phyloP scores from a whole-genome alignment of 805 yeast species.

The Ogataea philodendri region DNA sequence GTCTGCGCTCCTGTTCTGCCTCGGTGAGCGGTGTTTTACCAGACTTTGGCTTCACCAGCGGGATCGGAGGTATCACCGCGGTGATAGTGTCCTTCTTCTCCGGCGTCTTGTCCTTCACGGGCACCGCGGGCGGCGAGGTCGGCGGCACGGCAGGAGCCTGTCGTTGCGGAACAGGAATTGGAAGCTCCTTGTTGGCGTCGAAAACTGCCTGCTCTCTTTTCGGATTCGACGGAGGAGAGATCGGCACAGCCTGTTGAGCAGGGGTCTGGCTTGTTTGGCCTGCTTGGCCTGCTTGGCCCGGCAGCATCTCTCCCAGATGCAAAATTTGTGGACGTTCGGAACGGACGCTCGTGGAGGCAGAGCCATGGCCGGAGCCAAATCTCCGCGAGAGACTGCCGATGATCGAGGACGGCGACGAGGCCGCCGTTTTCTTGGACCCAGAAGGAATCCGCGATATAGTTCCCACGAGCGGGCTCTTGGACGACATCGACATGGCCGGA shows the following conservation, averaged over 20 bases:
- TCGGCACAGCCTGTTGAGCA: slow-evolving; percentile 1
- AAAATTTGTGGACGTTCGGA: slow-evolving; percentile 16
- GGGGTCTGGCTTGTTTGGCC: too few relatives aligned
- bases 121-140: neutral
- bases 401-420: slow-evolving; percentile 28
- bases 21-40: slow-evolving; percentile 44
- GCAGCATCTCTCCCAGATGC: slow-evolving; percentile 20
- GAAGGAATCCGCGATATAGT: slow-evolving; percentile 12
- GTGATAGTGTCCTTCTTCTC: neutral
- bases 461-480: slow-evolving; percentile 14
- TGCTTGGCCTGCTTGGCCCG: slow-evolving; percentile 3
- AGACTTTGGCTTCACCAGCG: slow-evolving; percentile 25
- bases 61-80: slow-evolving; percentile 24
- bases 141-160: slow-evolving; percentile 8
- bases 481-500: slow-evolving; percentile 6
- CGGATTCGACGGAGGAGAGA: neutral
- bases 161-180: slow-evolving; percentile 3
- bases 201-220: neutral
- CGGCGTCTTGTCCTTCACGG: neutral
- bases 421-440: slow-evolving; percentile 9
- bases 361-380: slow-evolving; percentile 18
- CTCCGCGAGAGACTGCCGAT: slow-evolving; percentile 31
- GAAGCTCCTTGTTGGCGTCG: neutral
- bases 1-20: slow-evolving; percentile 60
- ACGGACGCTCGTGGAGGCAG: slow-evolving; percentile 3